Evolutionary conservation across 495 filamentous ascomycete genomes (phyloP), one percentile per base, ranked within the genome.

Genomic region (Penicillium chermesinum): DNA sequence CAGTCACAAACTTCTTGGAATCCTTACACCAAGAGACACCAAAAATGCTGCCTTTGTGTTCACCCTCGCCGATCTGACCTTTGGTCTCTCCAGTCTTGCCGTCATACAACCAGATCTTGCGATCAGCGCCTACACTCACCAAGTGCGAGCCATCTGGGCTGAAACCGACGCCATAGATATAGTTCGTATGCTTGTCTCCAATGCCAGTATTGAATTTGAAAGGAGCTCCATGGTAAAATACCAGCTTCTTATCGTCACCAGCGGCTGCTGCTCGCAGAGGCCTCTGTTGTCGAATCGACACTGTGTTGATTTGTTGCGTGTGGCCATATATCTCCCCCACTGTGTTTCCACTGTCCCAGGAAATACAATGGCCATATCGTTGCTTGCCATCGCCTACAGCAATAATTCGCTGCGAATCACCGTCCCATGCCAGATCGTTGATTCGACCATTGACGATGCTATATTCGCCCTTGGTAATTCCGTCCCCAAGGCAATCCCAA

Each of bases 391-490:
- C 85, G 17, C 93, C 93, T 15, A 97, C 94, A 8, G 91, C 94
- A 52, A 96, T 95, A 42, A 98, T 87, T 18, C 93, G 85, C 71
- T 96, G 90, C 41, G 86, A 91, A 65, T 98, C 93, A 38, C 91
- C 94, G 64, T 97, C 93, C 91, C 93, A 98, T 9, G 91, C 89
- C 40, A 98, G 74, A 62, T 97, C 93, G 63, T 93, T 93, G 65
- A 98, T 95, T 38, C 88, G 84, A 25, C 93, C 94, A 42, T 88
- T 91, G 54, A 97, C 89, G 64, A 96, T 96, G 51, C 81, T 80
- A 66, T 95, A 97, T 65, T 97, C 93, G 44, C 91, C 85, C 57
- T 81, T 82, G 44, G 76, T 80, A 38, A 72, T 64, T 15, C 78
- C 76, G 19, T 79, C 74, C 13, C 79, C 76, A 38, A 72, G 64